Evolutionary conservation across 352 stramenopile species (phyloP), one percentile per base, ranked within the genome.

Genomic region (Peronospora farinosa): DNA sequence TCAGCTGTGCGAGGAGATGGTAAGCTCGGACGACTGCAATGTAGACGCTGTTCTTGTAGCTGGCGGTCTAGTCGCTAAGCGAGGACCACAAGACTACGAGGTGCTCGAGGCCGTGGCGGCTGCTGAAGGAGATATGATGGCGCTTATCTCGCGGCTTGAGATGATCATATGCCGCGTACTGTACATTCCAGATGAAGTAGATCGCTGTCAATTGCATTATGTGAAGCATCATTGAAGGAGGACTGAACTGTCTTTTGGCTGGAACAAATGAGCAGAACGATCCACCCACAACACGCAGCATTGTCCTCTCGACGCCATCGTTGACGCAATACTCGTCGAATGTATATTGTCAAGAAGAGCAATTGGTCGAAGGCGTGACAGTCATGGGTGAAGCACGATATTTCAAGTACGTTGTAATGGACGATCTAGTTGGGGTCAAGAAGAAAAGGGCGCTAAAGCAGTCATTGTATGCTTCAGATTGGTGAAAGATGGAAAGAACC

Each of bases 71-170:
- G 75, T 89, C 23, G 56, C 65, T 21, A 67, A 58, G 35, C 65
- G 67, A 23, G 61, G 50, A n/a, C 58, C 71, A 19, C 63, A 64
- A 40, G 69, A 54, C 25, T 91, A 88, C 56, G 65, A 75, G 9
- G 55, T 62, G 33, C 64, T 79, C 8, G 80, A 90, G 61, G 60
- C 49, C 8, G 67, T 86, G 21, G 79, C 78, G 3, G 77, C 78
- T 3, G 83, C 80, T 17, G 83, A 95, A 69, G 84, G 84, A 55
- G 84, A 95, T 63, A 92, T 92, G 81, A 92, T 88, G 75, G 79
- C 84, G 57, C 64, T 92, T 40, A 82, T 95, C 41, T 90, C 84
- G 13, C 72, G 84, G 21, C 75, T 95, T 31, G 84, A 95, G 51
- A 89, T 83, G 65, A 87, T 95, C 43, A 79, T 92, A 15, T 92